Base-by-base conservation (phyloP, 352 stramenopile species). In the Phytopythium helicoides region DNA sequence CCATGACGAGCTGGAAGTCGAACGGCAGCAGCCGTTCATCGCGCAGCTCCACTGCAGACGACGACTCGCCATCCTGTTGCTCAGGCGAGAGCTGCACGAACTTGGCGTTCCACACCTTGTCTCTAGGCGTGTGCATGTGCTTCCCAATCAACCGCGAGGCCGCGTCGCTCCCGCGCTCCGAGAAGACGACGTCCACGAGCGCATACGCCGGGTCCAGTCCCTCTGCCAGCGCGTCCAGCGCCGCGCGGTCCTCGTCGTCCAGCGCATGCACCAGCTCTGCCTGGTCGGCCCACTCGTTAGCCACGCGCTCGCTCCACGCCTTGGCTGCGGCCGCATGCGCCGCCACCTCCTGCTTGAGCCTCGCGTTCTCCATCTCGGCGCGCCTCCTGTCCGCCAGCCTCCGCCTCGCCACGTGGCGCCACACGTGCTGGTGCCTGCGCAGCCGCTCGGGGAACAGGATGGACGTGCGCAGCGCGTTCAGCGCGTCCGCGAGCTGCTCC, bases 1-100 rank as follows among this genome's bases (percentile, higher is more conserved):
- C 59, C 26, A 72, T 64, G 0, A 47, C 41, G 25, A 71, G 34
- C 5, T 47, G 47, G 47, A 71, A 71, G n/a, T 58, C 55, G 22
- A 71, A 71, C 31, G 63, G 63, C 22, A 68, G 51, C 31, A 71
- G 42, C 1, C 54, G 47, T 8, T 58, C 61, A 28, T 71, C 63
- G 15, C 63, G 48, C 10, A 71, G 47, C 52, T 71, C 59, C 1
- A 34, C 47, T 3, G 33, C 44, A 1, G 37, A 18, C 38, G 54
- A 33, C 6, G 28, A 46, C 0, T 3, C 2, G 2, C 21, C 15
- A 47, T 58, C 23, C 48, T 56, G 34, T 38, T 57, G 6, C 22
- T 42, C 10, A 36, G 39, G 3, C 45, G 21, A 6, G 36, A 45
- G 9, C 38, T 26, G n/a, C 28, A 40, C 31, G 3, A 28, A 51